Percentiles rank a stretch among this genome's conserved stretches.
phyloP scores from a whole-genome alignment of 345 rosid species.

The Firmiana major region DNA sequence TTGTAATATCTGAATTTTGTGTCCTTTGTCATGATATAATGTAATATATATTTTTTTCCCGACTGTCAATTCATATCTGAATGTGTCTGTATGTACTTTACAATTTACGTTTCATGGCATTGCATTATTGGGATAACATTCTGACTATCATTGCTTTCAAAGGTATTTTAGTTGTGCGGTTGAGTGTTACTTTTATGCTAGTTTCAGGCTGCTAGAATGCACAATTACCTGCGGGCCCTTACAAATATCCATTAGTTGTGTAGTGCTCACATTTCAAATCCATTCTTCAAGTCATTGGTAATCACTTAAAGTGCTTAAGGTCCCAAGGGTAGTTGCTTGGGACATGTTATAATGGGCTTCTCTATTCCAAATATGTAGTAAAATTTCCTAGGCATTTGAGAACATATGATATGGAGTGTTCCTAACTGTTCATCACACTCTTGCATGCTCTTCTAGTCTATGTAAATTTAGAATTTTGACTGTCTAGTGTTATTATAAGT shows the following conservation, averaged over 20 bases:
- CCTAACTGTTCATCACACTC: background rate
- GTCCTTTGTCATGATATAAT: background rate
- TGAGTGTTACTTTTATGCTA: too few species aligned
- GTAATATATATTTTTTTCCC: background rate
- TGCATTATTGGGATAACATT: background rate
- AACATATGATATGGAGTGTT: background rate
- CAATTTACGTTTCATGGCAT: background rate
- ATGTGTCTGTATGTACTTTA: background rate
- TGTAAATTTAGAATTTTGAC: background rate
- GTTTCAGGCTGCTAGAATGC: too few species aligned
- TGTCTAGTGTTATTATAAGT: background rate
- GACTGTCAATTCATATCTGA: background rate
- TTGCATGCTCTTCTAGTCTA: background rate
- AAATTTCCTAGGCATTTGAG: background rate
- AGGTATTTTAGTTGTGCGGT: background rate
- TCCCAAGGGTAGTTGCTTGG: background rate
- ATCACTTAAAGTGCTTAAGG: background rate
- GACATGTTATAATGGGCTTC: background rate
- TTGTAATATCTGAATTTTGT: background rate
- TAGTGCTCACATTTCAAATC: background rate
- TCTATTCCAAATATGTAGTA: background rate
- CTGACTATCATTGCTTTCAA: background rate
- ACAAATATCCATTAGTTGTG: background rate
- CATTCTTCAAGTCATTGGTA: background rate
- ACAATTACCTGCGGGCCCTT: background rate